phyloP scores from a whole-genome alignment of 495 filamentous ascomycete species.

The Acidiella bohemica region DNA sequence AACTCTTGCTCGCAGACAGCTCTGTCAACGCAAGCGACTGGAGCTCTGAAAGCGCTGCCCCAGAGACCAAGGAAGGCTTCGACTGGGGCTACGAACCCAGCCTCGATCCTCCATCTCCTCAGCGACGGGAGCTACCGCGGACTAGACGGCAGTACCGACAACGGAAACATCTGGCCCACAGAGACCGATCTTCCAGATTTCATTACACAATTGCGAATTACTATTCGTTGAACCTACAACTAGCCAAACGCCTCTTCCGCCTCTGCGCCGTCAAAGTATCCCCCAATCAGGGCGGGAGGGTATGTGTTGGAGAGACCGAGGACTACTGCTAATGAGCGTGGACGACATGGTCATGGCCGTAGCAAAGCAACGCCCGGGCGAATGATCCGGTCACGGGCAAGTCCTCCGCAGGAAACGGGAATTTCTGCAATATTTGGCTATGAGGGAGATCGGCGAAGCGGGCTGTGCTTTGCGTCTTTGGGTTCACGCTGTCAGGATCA shows the following conservation, averaged over 20 bases:
- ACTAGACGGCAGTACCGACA: slow-evolving; percentile 25
- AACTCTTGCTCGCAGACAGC: too few relatives aligned
- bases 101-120: slow-evolving; percentile 3
- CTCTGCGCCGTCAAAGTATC: slow-evolving; percentile 26
- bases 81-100: slow-evolving; percentile 11
- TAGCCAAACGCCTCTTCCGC: slow-evolving; percentile 27
- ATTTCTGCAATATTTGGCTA: too few relatives aligned
- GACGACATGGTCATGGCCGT: too few relatives aligned
- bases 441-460: too few relatives aligned
- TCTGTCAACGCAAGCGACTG: slow-evolving; percentile 10
- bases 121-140: slow-evolving; percentile 12
- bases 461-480: too few relatives aligned
- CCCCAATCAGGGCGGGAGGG: slow-evolving; percentile 23
- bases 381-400: too few relatives aligned
- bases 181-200: slow-evolving; percentile 34
- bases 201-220: slow-evolving; percentile 35
- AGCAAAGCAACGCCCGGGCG: too few relatives aligned
- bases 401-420: too few relatives aligned
- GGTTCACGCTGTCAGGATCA: too few relatives aligned
- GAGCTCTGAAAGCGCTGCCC: slow-evolving; percentile 20
- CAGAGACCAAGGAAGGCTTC: slow-evolving; percentile 30
- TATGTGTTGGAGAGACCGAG: slow-evolving; percentile 22
- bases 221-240: slow-evolving; percentile 26
- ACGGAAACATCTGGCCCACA: slow-evolving; percentile 31
- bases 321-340: slow-evolving; percentile 21